Evolutionary conservation across 768 basidiomycete genomes (phyloP).

Genomic region (Gyrodon lividus): DNA sequence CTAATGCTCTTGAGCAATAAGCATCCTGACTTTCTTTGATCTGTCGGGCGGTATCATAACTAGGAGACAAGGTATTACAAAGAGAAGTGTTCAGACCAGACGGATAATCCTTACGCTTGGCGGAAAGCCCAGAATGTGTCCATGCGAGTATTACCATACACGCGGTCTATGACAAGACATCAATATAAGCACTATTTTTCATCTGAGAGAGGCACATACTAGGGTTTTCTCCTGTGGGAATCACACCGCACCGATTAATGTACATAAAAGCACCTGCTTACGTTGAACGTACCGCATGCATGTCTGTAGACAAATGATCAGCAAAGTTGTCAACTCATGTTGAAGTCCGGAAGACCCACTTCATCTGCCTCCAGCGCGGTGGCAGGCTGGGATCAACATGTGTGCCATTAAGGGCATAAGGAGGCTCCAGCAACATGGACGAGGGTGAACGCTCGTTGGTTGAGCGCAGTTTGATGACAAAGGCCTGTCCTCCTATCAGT

Average conservation of each 20-base stretch:
- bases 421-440: constrained; percentile 85
- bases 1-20: constrained; percentile 46
- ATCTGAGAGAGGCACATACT: constrained; percentile 22
- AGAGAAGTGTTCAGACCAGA: background rate
- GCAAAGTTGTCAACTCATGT: background rate
- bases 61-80: constrained; percentile 12
- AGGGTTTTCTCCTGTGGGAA: constrained; percentile 46
- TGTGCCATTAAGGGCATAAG: constrained; percentile 56
- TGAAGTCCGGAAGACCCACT: constrained; percentile 41
- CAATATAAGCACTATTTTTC: background rate
- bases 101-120: constrained; percentile 36
- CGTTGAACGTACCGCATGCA: constrained; percentile 48
- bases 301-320: constrained; percentile 39
- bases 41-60: constrained; percentile 52
- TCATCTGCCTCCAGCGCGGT: constrained; percentile 78
- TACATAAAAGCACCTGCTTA: background rate
- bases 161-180: constrained; percentile 13
- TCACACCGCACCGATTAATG: background rate
- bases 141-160: constrained; percentile 42
- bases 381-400: constrained; percentile 38
- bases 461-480: constrained; percentile 80
- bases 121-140: constrained; percentile 54
- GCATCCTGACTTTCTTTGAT: constrained; percentile 55
- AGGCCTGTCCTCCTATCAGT: constrained; percentile 84
- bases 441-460: constrained; percentile 73